Conservation (phyloP, 2,329 filamentous ascomycete species). For the Aureobasidium sp. region DNA sequence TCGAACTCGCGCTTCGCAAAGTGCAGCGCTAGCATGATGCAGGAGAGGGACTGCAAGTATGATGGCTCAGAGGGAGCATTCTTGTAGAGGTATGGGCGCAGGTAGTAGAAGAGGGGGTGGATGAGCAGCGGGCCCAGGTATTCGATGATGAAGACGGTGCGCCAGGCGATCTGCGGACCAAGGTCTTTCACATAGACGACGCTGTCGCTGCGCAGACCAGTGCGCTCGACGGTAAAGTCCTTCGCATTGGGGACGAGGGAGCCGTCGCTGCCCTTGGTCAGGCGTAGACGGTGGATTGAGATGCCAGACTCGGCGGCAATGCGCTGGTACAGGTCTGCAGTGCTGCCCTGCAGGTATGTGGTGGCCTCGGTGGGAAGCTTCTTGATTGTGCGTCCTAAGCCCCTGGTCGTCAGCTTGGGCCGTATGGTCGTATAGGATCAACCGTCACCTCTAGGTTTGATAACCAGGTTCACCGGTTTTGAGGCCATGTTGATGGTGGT, state of each 20-base stretch:
- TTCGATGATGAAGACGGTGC: slow-evolving; percentile 89
- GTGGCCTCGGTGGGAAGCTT: slow-evolving; percentile 50
- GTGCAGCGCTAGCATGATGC: slow-evolving; percentile 68
- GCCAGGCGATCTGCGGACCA: slow-evolving; percentile 88
- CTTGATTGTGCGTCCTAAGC: slow-evolving; percentile 52
- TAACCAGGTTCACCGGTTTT: slow-evolving; percentile 33
- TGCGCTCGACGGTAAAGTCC: slow-evolving; percentile 44
- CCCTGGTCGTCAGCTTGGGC: slow-evolving; percentile 4
- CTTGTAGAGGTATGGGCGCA: slow-evolving; percentile 65
- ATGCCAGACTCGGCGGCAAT: slow-evolving; percentile 47
- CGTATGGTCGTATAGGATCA: not conserved
- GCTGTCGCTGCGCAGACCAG: slow-evolving; percentile 50
- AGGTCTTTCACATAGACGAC: slow-evolving; percentile 84
- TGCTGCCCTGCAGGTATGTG: slow-evolving; percentile 42
- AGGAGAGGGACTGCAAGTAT: slow-evolving; percentile 62
- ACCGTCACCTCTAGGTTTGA: slow-evolving; percentile 36
- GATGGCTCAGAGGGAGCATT: slow-evolving; percentile 42
- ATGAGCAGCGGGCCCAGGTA: slow-evolving; percentile 88
- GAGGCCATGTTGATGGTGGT: slow-evolving; percentile 24
- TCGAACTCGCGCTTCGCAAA: slow-evolving; percentile 94
- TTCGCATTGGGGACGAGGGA: slow-evolving; percentile 47
- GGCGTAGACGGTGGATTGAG: slow-evolving; percentile 51
- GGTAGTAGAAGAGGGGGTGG: slow-evolving; percentile 62
- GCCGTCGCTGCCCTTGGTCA: slow-evolving; percentile 58
- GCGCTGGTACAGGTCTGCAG: slow-evolving; percentile 48